Base-by-base conservation (phyloP, 2,329 filamentous ascomycete species). In the Tolypocladium cylindrosporum region DNA sequence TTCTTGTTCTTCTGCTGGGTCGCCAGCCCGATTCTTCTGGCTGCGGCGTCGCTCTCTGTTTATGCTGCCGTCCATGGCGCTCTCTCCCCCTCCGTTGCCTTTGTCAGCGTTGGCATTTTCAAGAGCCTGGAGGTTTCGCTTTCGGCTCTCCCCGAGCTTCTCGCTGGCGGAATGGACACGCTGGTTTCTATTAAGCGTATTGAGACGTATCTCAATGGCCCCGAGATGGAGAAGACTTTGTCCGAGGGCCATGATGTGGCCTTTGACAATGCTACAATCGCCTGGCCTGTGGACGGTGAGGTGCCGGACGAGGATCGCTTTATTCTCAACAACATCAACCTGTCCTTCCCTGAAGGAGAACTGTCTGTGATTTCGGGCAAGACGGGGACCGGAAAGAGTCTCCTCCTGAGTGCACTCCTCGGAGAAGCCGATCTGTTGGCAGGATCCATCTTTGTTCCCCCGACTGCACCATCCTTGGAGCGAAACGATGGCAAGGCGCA, bases 301-400 rank as follows among this genome's bases (percentile, higher is more conserved):
- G 74, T 81, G 31, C 74, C 80, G 1, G 79, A 81, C 21, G 77
- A 81, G 45, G 79, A 84, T 56, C 75, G 83, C 40, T 92, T 91
- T 64, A 77, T 85, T 16, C 74, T 92, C 24, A 80, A 81, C 56
- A 77, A 88, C 63, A 65, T 92, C 54, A 83, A 82, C 61, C 67
- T 91, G 13, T 78, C 78, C 1, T 90, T 93, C 64, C 89, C 89
- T 0, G 70, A 76, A 19, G 82, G 84, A 21, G 85, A 89, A 63
- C 74, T 94, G 10, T 91, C 84, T 24, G 81, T 92, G 16, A 84
- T 93, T 40, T 89, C 87, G 4, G 89, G 89, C 1, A 87, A 87
- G 67, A 93, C 89, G 0, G 89, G 90, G 0, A 85, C 85, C 10
- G 90, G 90, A 19, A 93, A 93, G 74, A 90, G 86, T 69, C 73